Base-by-base conservation (phyloP, 306 rosid genomes). In the Trifolium pratense region DNA sequence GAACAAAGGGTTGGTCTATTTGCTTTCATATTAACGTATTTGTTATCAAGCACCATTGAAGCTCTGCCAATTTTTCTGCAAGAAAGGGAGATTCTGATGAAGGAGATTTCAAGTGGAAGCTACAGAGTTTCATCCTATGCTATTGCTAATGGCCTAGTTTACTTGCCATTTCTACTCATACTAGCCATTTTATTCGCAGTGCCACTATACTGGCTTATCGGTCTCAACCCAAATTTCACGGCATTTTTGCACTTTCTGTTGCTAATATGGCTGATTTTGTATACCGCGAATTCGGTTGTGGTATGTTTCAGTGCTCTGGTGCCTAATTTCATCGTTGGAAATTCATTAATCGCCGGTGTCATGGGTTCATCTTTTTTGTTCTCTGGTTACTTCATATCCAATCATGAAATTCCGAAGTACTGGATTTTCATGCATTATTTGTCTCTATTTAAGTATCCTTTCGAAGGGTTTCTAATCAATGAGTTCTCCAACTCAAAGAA, bases 11-110 rank as follows among this genome's bases (percentile, higher is more conserved):
- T 89, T 5, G 98, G 98, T 32, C 80, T 93, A 20, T 93, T 91
- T 84, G 98, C 98, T 12, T 93, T 93, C 87, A 89, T 89, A 51
- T 48, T 93, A 59, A 89, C 97, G 0, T 88, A 88, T 57, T 77
- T 91, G 75, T 51, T 93, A 57, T 86, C 98, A 13, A 84, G 89
- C 83, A 88, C 92, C 14, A 86, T 86, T 37, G 98, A 93, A 79
- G 98, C 97, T 53, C 75, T 91, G 49, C 98, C 98, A 7, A 83
- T 94, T 61, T 91, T 94, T 81, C 79, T 94, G 67, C 97, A 94
- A 81, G 98, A 94, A 81, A 91, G 92, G 81, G 97, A 88, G 83
- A 94, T 94, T 81, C 82, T 94, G 43, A 88, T 89, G 97, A 94
- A 86, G 82, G 98, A 91, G 70, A 94, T 96, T 10, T 89, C 94